Evolutionary conservation across 495 filamentous ascomycete genomes (phyloP).

Genomic region (Lophiotrema nucula): DNA sequence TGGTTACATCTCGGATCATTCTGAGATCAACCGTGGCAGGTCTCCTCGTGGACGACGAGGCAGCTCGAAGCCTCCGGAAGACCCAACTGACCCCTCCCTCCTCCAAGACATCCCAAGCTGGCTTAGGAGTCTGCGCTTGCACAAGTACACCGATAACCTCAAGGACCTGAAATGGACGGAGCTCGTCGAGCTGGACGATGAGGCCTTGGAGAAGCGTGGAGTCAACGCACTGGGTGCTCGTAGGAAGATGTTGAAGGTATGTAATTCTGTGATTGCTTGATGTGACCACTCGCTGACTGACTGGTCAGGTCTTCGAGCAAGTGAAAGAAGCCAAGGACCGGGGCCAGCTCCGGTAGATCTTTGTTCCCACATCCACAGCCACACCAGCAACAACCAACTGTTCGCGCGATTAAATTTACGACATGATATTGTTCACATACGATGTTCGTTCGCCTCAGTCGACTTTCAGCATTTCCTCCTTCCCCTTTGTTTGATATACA

Average conservation of each 20-base stretch:
- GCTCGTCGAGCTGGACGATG: conserved; percentile 85
- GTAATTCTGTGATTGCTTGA: conserved; percentile 28
- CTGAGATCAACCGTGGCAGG: conserved; percentile 82
- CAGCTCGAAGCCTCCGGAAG: conserved; percentile 95
- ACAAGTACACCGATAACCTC: conserved; percentile 98
- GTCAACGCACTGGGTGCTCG: conserved; percentile 93
- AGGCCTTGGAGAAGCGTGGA: conserved; percentile 86
- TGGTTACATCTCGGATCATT: conserved; percentile 93
- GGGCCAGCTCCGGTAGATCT: conserved; percentile 36
- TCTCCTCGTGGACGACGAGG: conserved; percentile 91
- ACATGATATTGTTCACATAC: too few relatives aligned
- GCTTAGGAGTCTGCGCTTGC: conserved; percentile 89
- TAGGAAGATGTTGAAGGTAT: conserved; percentile 96
- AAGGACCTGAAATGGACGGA: conserved; percentile 98
- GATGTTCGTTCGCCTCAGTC: too few relatives aligned
- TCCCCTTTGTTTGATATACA: too few relatives aligned
- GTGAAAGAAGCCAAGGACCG: conserved; percentile 65
- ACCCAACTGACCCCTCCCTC: conserved; percentile 86
- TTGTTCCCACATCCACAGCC: too few relatives aligned
- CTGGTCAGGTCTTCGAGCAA: conserved; percentile 50
- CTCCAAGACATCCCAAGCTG: conserved; percentile 95
- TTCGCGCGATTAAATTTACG: too few relatives aligned
- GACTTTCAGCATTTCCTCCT: too few relatives aligned
- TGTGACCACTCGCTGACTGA: not conserved
- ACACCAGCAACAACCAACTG: too few relatives aligned